phyloP scores from a whole-genome alignment of 2,329 filamentous ascomycete genomes.

The Lizonia empirigonia region DNA sequence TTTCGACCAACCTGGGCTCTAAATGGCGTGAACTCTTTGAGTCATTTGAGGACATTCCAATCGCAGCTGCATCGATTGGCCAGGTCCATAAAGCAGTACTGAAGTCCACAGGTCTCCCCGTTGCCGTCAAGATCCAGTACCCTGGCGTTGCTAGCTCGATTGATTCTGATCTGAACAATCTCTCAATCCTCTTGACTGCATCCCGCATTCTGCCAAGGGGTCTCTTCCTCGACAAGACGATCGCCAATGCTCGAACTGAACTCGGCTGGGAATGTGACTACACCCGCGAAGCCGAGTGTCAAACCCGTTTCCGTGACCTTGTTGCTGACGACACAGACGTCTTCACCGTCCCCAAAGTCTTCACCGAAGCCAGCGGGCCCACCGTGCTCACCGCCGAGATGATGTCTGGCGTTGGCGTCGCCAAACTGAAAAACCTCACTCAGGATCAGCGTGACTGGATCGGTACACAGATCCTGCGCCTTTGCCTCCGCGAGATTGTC shows the following conservation, averaged over 20 bases:
- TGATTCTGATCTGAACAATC: slow-evolving; percentile 92
- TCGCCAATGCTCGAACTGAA: slow-evolving; percentile 90
- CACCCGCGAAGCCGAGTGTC: slow-evolving; percentile 81
- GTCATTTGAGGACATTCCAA: slow-evolving; percentile 86
- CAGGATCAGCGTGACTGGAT: slow-evolving; percentile 95
- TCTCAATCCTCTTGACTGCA: slow-evolving; percentile 87
- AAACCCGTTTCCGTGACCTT: slow-evolving; percentile 74
- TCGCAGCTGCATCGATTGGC: slow-evolving; percentile 95
- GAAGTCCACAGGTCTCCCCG: slow-evolving; percentile 72
- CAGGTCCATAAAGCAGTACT: slow-evolving; percentile 90
- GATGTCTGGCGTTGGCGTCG: slow-evolving; percentile 85
- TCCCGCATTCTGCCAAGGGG: slow-evolving; percentile 89
- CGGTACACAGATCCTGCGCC: slow-evolving; percentile 86
- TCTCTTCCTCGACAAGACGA: slow-evolving; percentile 94
- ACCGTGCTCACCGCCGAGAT: slow-evolving; percentile 93
- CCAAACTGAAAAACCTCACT: slow-evolving; percentile 74
- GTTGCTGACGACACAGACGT: slow-evolving; percentile 74
- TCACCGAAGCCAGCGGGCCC: slow-evolving; percentile 77
- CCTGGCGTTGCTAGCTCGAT: slow-evolving; percentile 95
- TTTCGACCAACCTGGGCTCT: slow-evolving; percentile 75
- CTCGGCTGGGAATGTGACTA: slow-evolving; percentile 98
- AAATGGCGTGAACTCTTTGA: slow-evolving; percentile 85
- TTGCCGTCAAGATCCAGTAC: slow-evolving; percentile 97
- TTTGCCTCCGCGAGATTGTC: slow-evolving; percentile 89
- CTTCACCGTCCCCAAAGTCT: slow-evolving; percentile 81